These are phyloP conservation scores for Sorghum bicolor DNA, from an alignment of 176 grass and related monocot genomes.

Conservation along the genomic window Sorghum_bicolor_NCBIv3 NC_012870.2:76164001-76164500, in stretches of 20 bases:
- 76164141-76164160: background rate
- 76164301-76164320: background rate
- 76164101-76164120: background rate
- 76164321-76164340: slow-evolving; percentile 35
- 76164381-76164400: slow-evolving; percentile 70
- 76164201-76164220: background rate
- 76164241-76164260: background rate
- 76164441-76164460: slow-evolving; percentile 44
- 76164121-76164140: background rate
- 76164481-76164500: background rate
- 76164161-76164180: background rate
- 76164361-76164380: slow-evolving; percentile 57
- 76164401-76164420: slow-evolving; percentile 80
- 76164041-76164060: background rate
- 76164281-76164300: background rate
- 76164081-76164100: too few species aligned
- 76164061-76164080: too few species aligned
- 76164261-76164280: slow-evolving; percentile 6
- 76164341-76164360: slow-evolving; percentile 68
- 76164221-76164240: background rate
- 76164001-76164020: background rate
- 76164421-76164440: slow-evolving; percentile 46
- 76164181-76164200: background rate
- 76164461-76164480: slow-evolving; percentile 33
- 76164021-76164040: background rate